Base-by-base conservation (phyloP, 1,139 yeast species). In the Suhomyces panamericanus region DNA sequence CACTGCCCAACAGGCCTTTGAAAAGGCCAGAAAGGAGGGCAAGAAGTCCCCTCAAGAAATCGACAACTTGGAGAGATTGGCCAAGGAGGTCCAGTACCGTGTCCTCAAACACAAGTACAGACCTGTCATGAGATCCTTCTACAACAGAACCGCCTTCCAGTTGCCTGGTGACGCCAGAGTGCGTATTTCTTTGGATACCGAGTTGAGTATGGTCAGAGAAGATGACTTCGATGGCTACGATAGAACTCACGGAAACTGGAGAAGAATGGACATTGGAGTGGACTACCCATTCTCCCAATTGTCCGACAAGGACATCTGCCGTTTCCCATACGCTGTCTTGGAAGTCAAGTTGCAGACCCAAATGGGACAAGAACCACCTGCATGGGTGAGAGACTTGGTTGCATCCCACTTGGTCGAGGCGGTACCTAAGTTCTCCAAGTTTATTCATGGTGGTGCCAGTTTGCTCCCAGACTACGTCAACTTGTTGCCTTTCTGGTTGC, bases 141-240 rank as follows among this genome's bases (percentile, higher is more conserved):
- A 93, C 70, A 90, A 91, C 68, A 86, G 99, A 76, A 93, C 99
- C 36, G 99, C 99, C 7, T 93, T 93, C 80, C 99, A 93, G 70
- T 80, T 93, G 48, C 99, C 99, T 3, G 99, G 99, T 49, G 99
- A 93, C 67, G 99, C 99, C 4, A 82, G 99, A 63, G 99, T 93
- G 39, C 90, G 99, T 75, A 93, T 95, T 54, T 93, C 98, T 41
- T 81, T 93, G 54, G 99, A 93, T 64, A 91, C 99, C 0, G 98
- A 93, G 67, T 78, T 93, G 55, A 76, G 95, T 24, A 88, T 93
- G 96, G 90, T 91, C 35, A 85, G 99, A 66, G 99, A 93, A 69
- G 99, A 93, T 66, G 85, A 93, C 64, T 93, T 93, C 62, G 99
- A 93, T 66, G 96, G 96, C 30, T 67, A 75, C 50, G 95, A 90